Evolutionary conservation across 768 basidiomycete species (phyloP), one percentile per base, ranked within the genome.

Genomic region (Trametes gibbosa): DNA sequence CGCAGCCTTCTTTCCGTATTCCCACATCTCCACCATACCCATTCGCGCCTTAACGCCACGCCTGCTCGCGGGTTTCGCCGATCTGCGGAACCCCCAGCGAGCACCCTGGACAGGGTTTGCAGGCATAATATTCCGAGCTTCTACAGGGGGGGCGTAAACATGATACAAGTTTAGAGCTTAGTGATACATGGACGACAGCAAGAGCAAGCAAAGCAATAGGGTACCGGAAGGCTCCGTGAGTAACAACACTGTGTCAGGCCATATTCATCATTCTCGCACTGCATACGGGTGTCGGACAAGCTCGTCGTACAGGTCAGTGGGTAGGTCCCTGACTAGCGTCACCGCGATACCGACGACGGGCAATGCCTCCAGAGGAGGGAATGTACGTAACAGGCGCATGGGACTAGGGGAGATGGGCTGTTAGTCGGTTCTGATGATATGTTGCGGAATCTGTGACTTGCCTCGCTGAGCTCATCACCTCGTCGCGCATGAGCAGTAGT

Each of bases 291-390:
- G 94, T 63, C 84, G 83, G 56, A 92, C 92, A 24, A 96, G 83
- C 71, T 92, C 91, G 47, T 92, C 90, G 66, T 95, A 97, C 5
- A 96, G 76, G 24, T 90, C 90, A 39, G 87, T 66, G 1, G 93
- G 94, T 12, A 98, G 80, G 66, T 98, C 95, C 56, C 94, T 86
- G 24, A 98, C 93, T 40, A 98, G 85, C 0, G 93, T 94, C 16
- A 98, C 92, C 1, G 95, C 92, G 66, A 98, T 92, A 1, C 91
- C 92, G 53, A 98, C 89, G 48, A 98, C 89, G 34, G 89, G 86
- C 16, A 87, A 72, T 1, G 95, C 92, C 63, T 96, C 87, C 1
- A 99, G 80, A 0, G 93, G 90, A 5, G 97, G 97, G 71, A 98
- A 96, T 0, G 89, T 96, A 21, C 96, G 87, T 3, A 99, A 80